These are phyloP conservation scores for Withania somnifera DNA, from an alignment of 305 asterid species.

Conservation along the genomic window DNA sequence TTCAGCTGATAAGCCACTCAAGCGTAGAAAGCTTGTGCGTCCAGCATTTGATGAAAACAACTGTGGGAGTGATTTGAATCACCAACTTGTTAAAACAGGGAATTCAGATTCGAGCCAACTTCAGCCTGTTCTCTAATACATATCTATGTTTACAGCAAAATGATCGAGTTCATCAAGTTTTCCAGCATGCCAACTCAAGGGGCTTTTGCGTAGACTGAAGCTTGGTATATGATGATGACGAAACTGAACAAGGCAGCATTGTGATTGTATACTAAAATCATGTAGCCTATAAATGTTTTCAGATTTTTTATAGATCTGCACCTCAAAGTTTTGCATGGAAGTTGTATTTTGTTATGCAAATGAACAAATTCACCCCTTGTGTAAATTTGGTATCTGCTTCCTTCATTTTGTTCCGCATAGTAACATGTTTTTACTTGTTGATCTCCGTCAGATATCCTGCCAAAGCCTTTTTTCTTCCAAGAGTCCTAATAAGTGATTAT, in stretches of 20 bases:
- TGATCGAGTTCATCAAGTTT: neutral
- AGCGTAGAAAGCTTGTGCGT: constrained; percentile 50
- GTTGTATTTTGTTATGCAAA: neutral
- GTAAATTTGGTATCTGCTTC: neutral
- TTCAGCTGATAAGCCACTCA: constrained; percentile 18
- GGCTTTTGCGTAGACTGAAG: neutral
- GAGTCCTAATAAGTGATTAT: too few species aligned
- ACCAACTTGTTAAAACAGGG: constrained; percentile 10
- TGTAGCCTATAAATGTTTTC: too few species aligned
- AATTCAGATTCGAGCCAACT: neutral
- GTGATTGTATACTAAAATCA: neutral
- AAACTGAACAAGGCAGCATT: neutral
- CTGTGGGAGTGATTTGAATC: constrained; percentile 6
- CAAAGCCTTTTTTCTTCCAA: too few species aligned
- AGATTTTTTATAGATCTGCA: neutral
- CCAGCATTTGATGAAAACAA: constrained; percentile 33
- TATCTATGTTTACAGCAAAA: neutral
- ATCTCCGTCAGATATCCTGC: neutral
- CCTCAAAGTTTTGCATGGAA: neutral
- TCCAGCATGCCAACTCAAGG: neutral
- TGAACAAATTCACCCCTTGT: neutral
- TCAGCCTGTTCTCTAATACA: neutral
- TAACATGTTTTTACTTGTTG: neutral
- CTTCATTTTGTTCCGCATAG: neutral
- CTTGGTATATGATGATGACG: neutral